A percentile compares a stretch with the other conserved stretches of the same genome.
Conservation (phyloP, 495 filamentous ascomycete species). For the Apodospora peruviana region DNA sequence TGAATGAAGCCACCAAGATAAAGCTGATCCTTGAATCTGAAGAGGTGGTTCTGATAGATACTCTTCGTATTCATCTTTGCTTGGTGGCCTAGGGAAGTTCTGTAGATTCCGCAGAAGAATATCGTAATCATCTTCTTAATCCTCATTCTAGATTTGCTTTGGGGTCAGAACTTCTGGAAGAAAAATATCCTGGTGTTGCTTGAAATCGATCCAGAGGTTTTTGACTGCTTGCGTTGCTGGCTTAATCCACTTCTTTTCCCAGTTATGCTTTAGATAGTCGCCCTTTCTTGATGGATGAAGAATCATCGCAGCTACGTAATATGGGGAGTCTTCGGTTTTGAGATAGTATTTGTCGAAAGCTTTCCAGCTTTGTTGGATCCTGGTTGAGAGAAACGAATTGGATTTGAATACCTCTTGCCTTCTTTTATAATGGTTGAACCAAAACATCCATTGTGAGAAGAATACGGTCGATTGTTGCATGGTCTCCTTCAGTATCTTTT, state of each 20-base stretch:
- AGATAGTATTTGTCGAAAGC: slow-evolving; percentile 2
- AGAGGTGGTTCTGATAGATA: slow-evolving; percentile 1
- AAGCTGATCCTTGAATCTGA: neutral
- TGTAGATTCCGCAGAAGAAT: slow-evolving; percentile 1
- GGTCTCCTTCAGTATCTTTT: slow-evolving; percentile 1
- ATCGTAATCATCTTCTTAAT: slow-evolving; percentile 1
- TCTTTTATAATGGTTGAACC: slow-evolving; percentile 1
- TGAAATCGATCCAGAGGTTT: neutral
- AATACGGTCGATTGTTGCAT: neutral
- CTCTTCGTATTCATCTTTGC: neutral
- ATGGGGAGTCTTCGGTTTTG: neutral
- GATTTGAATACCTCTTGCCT: neutral
- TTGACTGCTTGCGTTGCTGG: neutral
- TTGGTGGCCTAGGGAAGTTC: neutral
- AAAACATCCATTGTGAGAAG: slow-evolving; percentile 2
- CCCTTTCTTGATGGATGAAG: neutral
- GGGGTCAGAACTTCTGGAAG: neutral
- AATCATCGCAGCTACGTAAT: neutral
- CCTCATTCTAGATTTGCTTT: neutral
- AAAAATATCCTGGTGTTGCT: neutral
- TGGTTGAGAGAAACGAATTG: neutral
- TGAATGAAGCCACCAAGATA: neutral
- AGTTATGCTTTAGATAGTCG: slow-evolving; percentile 1
- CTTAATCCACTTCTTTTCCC: neutral
- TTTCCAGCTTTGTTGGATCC: slow-evolving; percentile 1